These are phyloP conservation scores for Mitosporidium daphniae DNA, from an alignment of 371 early-diverging fungal genomes.

Conservation along the genomic window DNA sequence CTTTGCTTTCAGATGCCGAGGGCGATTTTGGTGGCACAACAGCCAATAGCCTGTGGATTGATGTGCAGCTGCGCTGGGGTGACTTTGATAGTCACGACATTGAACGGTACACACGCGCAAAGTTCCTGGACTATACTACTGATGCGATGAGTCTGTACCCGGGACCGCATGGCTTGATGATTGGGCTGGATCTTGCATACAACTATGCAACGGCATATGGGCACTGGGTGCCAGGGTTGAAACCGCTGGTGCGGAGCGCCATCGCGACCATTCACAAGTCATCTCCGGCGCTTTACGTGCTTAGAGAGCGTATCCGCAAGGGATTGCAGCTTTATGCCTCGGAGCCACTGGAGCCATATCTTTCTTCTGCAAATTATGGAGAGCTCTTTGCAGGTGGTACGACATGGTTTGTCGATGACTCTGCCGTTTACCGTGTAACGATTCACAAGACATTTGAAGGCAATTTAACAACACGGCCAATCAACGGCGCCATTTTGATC, in stretches of 20 bases:
- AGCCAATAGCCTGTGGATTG: slow-evolving; percentile 83
- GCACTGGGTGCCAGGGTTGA: slow-evolving; percentile 89
- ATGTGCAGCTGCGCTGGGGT: slow-evolving; percentile 92
- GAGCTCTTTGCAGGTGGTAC: slow-evolving; percentile 85
- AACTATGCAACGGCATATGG: slow-evolving; percentile 32
- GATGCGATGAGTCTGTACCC: slow-evolving; percentile 80
- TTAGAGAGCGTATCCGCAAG: slow-evolving; percentile 90
- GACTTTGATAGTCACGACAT: slow-evolving; percentile 91
- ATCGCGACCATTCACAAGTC: slow-evolving; percentile 92
- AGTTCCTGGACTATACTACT: slow-evolving; percentile 81
- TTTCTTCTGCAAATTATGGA: slow-evolving; percentile 41
- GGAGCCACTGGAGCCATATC: slow-evolving; percentile 87
- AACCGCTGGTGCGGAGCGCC: slow-evolving; percentile 69
- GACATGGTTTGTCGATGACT: slow-evolving; percentile 95
- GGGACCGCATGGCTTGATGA: slow-evolving; percentile 72
- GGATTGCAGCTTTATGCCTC: slow-evolving; percentile 84
- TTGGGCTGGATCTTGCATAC: slow-evolving; percentile 84
- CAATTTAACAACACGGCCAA: slow-evolving; percentile 80
- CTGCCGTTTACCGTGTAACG: slow-evolving; percentile 91
- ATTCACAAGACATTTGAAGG: slow-evolving; percentile 96
- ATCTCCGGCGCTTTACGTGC: slow-evolving; percentile 71
- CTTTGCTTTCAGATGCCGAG: slow-evolving; percentile 40
- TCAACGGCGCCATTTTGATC: slow-evolving; percentile 88
- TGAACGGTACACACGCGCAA: slow-evolving; percentile 81
- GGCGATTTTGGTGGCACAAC: slow-evolving; percentile 74